Evolutionary conservation across 495 filamentous ascomycete genomes (phyloP).

Genomic region (Talaromyces wortmannii): DNA sequence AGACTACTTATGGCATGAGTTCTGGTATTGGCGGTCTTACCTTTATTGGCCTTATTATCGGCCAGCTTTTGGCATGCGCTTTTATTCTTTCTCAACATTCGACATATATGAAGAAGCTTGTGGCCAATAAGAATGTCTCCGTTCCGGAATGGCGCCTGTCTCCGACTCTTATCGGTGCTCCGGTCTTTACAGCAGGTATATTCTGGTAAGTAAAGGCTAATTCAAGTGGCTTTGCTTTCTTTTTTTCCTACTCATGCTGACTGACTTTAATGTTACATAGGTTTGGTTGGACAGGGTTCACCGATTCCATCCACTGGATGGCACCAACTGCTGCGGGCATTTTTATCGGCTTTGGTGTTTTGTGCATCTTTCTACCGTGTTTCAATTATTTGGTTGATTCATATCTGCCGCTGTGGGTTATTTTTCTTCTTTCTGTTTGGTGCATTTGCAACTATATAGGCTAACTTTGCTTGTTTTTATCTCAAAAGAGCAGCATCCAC

Average conservation of each 20-base stretch:
- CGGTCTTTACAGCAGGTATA: constrained; percentile 65
- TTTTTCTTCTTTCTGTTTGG: neutral
- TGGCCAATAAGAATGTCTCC: constrained; percentile 64
- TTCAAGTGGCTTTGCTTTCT: too few species aligned
- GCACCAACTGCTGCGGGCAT: constrained; percentile 68
- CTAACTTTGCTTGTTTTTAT: constrained; percentile 7
- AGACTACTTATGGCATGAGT: constrained; percentile 26
- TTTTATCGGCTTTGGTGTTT: constrained; percentile 53
- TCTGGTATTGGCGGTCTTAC: constrained; percentile 26
- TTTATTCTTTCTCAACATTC: constrained; percentile 62
- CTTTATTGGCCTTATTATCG: constrained; percentile 32
- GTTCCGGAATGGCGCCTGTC: constrained; percentile 84
- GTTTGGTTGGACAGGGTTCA: constrained; percentile 69
- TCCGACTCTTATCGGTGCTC: constrained; percentile 66
- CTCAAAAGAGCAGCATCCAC: constrained; percentile 62
- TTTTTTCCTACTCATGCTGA: neutral
- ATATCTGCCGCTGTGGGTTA: constrained; percentile 72
- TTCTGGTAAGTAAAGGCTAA: constrained; percentile 53
- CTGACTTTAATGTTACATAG: neutral
- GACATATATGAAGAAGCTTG: constrained; percentile 54
- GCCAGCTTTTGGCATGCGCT: constrained; percentile 16
- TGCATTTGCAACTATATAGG: neutral
- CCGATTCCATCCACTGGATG: constrained; percentile 66
- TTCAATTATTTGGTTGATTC: constrained; percentile 84
- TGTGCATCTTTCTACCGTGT: constrained; percentile 75